phyloP scores from a whole-genome alignment of 1,139 yeast genomes.

The Groenewaldozyma sp. region DNA sequence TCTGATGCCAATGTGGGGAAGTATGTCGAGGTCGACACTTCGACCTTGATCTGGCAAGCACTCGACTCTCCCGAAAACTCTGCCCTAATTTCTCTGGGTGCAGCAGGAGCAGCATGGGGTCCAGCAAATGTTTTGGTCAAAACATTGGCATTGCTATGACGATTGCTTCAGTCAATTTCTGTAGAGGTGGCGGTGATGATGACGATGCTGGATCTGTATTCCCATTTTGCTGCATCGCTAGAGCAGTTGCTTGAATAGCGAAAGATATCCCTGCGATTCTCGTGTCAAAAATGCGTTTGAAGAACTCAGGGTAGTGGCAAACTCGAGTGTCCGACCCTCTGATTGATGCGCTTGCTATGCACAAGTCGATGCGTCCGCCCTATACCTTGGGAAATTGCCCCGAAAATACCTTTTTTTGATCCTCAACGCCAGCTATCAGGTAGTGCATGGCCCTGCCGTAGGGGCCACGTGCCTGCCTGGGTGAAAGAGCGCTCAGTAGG shows the following conservation, averaged over 20 bases:
- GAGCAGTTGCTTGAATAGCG: background rate
- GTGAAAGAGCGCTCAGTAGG: too few species aligned
- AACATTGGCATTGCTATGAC: too few species aligned
- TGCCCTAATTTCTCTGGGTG: background rate
- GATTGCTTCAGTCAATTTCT: too few species aligned
- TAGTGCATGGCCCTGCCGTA: background rate
- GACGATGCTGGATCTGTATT: background rate
- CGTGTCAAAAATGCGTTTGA: background rate
- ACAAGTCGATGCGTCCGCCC: background rate
- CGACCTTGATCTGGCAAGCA: background rate
- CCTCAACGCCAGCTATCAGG: background rate
- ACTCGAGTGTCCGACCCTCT: background rate
- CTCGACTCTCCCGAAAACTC: background rate
- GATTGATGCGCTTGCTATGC: background rate
- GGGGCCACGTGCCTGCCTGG: too few species aligned
- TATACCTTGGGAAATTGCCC: background rate
- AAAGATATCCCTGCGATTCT: background rate
- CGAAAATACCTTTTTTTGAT: background rate
- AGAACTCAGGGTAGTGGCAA: slow-evolving; percentile 1
- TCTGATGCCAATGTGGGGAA: slow-evolving; percentile 1
- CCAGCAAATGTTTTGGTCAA: too few species aligned
- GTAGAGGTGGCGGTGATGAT: too few species aligned
- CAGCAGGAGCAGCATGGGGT: background rate
- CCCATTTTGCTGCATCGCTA: background rate
- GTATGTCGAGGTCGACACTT: background rate